A percentile compares a stretch with the other conserved stretches of the same genome.
Conservation (phyloP, 2,329 filamentous ascomycete genomes). For the Aquanectria penicillioides region DNA sequence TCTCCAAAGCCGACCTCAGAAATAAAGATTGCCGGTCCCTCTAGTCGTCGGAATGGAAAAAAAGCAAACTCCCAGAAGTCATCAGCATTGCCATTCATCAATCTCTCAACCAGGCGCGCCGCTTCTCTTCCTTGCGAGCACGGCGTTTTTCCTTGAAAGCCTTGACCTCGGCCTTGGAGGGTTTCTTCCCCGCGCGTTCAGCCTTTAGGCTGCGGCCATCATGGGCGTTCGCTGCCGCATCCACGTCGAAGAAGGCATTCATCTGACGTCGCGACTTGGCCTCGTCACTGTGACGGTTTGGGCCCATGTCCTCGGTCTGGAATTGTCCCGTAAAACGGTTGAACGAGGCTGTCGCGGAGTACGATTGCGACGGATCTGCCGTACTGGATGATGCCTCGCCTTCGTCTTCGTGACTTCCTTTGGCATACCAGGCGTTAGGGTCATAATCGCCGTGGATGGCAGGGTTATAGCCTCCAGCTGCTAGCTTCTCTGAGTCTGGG, state of each 20-base stretch:
- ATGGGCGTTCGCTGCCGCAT: constrained; percentile 90
- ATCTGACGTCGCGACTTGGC: constrained; percentile 89
- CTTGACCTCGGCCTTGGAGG: constrained; percentile 87
- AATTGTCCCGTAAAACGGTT: constrained; percentile 91
- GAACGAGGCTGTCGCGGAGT: constrained; percentile 79
- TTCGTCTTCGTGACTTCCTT: constrained; percentile 57
- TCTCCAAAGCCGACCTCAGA: neutral
- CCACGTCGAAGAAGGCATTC: constrained; percentile 95
- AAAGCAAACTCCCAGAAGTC: too few relatives aligned
- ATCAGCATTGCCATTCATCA: constrained; percentile 54
- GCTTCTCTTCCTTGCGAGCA: constrained; percentile 93
- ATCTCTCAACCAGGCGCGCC: constrained; percentile 89
- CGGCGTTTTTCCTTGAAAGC: constrained; percentile 90
- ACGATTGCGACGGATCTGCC: constrained; percentile 56
- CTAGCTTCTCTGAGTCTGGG: constrained; percentile 49
- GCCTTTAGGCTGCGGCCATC: constrained; percentile 91
- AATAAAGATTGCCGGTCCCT: neutral
- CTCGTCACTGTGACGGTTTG: constrained; percentile 85
- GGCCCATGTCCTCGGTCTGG: constrained; percentile 73
- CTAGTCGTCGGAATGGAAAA: neutral
- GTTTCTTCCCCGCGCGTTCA: constrained; percentile 85
- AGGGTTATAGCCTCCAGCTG: constrained; percentile 87
- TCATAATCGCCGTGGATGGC: constrained; percentile 97
- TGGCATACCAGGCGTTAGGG: constrained; percentile 92
- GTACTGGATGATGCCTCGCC: constrained; percentile 41